A percentile compares a stretch with the other conserved stretches of the same genome.
phyloP scores from a whole-genome alignment of 441 rosid genomes.

The Monsonia emarginata region DNA sequence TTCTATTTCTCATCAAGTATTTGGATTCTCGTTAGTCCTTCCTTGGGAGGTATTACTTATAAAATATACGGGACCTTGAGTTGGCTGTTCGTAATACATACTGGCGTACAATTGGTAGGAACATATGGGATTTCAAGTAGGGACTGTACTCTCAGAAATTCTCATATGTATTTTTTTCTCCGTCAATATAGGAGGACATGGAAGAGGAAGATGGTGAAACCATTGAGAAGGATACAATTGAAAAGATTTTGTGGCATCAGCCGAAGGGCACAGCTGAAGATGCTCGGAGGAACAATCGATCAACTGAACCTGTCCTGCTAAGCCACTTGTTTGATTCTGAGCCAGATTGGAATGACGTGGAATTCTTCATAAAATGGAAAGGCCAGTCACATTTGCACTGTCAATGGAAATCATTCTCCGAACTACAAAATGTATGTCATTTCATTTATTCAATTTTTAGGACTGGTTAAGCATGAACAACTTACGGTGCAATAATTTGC shows the following conservation, averaged over 20 bases:
- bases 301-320: slow-evolving; percentile 59
- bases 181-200: slow-evolving; percentile 57
- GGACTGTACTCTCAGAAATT: neutral
- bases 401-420: slow-evolving; percentile 82
- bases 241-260: slow-evolving; percentile 97
- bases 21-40: neutral
- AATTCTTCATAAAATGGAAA: slow-evolving; percentile 95
- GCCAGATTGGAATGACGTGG: slow-evolving; percentile 84
- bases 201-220: slow-evolving; percentile 93
- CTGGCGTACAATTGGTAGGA: neutral
- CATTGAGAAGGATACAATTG: slow-evolving; percentile 87
- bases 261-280: slow-evolving; percentile 78
- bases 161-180: neutral
- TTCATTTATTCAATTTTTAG: slow-evolving; percentile 8
- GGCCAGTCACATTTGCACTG: slow-evolving; percentile 98
- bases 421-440: slow-evolving; percentile 76
- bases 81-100: neutral
- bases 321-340: slow-evolving; percentile 69
- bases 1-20: neutral
- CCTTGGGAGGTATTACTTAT: too few species aligned
- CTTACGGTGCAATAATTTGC: neutral
- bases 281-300: slow-evolving; percentile 44
- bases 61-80: too few species aligned
- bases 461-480: slow-evolving; percentile 3
- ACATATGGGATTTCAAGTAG: neutral